Base-by-base conservation (phyloP, 139 green algal species). In the Chlamydomonas incerta region DNA sequence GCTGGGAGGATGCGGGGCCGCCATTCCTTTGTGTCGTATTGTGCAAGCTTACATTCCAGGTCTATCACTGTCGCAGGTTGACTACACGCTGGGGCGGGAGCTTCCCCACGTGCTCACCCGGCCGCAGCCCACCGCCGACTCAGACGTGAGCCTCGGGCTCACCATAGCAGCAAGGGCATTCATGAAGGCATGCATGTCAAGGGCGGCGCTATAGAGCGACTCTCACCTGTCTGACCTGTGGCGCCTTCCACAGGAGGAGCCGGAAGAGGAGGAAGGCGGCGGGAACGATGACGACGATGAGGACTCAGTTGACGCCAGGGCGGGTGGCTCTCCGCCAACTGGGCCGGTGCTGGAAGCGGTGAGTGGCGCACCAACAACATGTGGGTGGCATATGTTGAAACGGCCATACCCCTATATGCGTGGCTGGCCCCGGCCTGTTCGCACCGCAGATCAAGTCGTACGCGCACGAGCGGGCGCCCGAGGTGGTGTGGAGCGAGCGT, bases 381-480 rank as follows among this genome's bases (percentile, higher is more conserved):
- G n/a, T n/a, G n/a, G n/a, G n/a, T n/a, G n/a, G n/a, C n/a, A n/a
- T n/a, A n/a, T n/a, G n/a, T n/a, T n/a, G n/a, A n/a, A n/a, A n/a
- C n/a, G n/a, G n/a, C n/a, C n/a, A n/a, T n/a, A n/a, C n/a, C n/a
- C n/a, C n/a, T n/a, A n/a, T n/a, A n/a, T n/a, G n/a, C n/a, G n/a
- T n/a, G n/a, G n/a, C n/a, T n/a, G n/a, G n/a, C n/a, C n/a, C n/a
- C n/a, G n/a, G n/a, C n/a, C n/a, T n/a, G n/a, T n/a, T n/a, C n/a
- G n/a, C n/a, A n/a, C 14, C 31, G 24, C 77, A 83, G 77, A 83
- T 83, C n/a, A 83, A 83, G 63, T 34, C 77, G 37, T 83, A 83
- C 77, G 77, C 77, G 17, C 31, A 52, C 21, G 77, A 83, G 63
- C n/a, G 29, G 4, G 77, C 77, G 1, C 63, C 77, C n/a, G 77